Base-by-base conservation (phyloP, 208 protist species). In the Herpetomonas samuelpessoai region DNA sequence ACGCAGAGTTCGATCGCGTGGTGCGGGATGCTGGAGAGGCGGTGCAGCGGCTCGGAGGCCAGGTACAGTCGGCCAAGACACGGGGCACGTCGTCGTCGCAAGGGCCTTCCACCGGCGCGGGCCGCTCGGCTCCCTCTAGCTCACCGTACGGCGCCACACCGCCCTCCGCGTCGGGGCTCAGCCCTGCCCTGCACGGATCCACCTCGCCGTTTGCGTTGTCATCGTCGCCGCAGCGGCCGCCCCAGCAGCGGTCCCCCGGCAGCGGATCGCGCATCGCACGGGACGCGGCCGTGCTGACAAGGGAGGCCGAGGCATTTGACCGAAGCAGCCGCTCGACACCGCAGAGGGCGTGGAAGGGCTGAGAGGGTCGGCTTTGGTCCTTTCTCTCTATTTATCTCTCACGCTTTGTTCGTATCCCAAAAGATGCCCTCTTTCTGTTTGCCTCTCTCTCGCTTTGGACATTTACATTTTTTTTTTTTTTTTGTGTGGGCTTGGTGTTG, bases 1-100 rank as follows among this genome's bases (percentile, higher is more conserved):
- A 85, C 51, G 74, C 77, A 19, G 81, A 79, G 48, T 83, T 86
- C 50, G 66, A 78, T 31, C 77, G 81, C 0, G 59, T 88, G 12
- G 69, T 84, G 19, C 76, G 72, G 3, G 81, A 86, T 46, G 83
- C 83, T 4, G 79, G 64, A 24, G 81, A 81, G 27, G 68, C 76
- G 41, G 69, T 73, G 50, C 68, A 76, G 62, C 62, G 75, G 14
- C 76, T 87, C 18, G 74, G 74, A 47, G 74, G 71, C 2, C 74
- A 86, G 48, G 47, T 81, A 25, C 66, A 66, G 18, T 64, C 62
- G 22, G 68, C 62, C 30, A 77, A 68, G 56, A 53, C 54, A 49
- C 69, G 64, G 50, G 51, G 53, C 22, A 31, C 3, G n/a, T 55
- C 21, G 14, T 19, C 21, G n/a, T 10, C 58, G 41, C 29, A 62